These are phyloP conservation scores for Leucosporidium creatinivorum DNA, from an alignment of 768 basidiomycete species.

Conservation along the genomic window DNA sequence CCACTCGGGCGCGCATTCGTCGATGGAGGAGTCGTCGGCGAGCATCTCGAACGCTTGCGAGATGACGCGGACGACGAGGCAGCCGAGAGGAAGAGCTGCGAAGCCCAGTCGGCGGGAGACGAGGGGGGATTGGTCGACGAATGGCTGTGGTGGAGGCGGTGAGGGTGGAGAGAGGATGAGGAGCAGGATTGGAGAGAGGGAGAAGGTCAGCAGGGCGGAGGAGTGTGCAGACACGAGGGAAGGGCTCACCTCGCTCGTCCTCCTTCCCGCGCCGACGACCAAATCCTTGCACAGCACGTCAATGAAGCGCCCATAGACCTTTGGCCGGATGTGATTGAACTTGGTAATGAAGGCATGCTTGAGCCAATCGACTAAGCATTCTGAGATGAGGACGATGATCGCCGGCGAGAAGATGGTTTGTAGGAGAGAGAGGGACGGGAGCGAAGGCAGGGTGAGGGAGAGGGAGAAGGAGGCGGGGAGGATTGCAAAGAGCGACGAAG, in stretches of 20 bases:
- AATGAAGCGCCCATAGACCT: slow-evolving; percentile 87
- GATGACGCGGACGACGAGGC: slow-evolving; percentile 50
- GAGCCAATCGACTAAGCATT: slow-evolving; percentile 94
- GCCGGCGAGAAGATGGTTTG: slow-evolving; percentile 87
- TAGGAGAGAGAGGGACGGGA: slow-evolving; percentile 39
- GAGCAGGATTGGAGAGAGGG: not conserved
- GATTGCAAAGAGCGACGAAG: slow-evolving; percentile 76
- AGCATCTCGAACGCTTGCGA: slow-evolving; percentile 45
- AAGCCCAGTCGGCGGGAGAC: slow-evolving; percentile 91
- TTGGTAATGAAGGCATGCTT: slow-evolving; percentile 99
- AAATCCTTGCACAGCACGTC: slow-evolving; percentile 94
- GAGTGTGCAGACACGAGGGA: not conserved
- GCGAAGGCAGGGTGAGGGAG: slow-evolving; percentile 22
- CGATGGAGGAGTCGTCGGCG: slow-evolving; percentile 34
- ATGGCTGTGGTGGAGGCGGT: slow-evolving; percentile 56
- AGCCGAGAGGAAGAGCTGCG: slow-evolving; percentile 82
- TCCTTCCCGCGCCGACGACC: slow-evolving; percentile 58
- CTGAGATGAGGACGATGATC: slow-evolving; percentile 77
- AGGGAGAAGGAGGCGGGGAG: slow-evolving; percentile 47
- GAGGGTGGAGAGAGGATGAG: not conserved
- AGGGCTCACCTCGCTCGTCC: slow-evolving; percentile 61
- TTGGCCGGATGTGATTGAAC: slow-evolving; percentile 94
- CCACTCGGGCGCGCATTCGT: slow-evolving; percentile 35
- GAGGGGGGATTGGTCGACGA: slow-evolving; percentile 90
- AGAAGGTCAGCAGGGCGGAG: not conserved